Evolutionary conservation across 2,329 filamentous ascomycete genomes (phyloP).

Genomic region (Berkeleyomyces rouxiae): DNA sequence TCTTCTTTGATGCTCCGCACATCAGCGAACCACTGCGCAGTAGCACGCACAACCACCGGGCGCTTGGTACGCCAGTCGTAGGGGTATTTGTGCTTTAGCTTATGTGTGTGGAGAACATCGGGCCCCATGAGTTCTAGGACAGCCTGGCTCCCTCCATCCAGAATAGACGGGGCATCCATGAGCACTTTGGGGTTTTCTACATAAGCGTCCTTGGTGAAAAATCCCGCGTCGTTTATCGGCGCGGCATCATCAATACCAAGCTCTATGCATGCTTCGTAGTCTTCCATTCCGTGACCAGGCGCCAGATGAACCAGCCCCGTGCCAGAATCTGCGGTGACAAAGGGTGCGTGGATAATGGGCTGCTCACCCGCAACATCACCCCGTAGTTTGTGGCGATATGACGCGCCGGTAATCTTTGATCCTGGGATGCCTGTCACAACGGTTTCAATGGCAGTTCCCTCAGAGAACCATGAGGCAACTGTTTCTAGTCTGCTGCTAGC

Average conservation of each 20-base stretch:
- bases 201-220: conserved; percentile 65
- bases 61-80: conserved; percentile 96
- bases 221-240: conserved; percentile 66
- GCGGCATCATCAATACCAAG: conserved; percentile 60
- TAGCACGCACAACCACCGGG: conserved; percentile 79
- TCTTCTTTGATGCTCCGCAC: conserved; percentile 64
- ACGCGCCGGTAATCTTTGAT: conserved; percentile 43
- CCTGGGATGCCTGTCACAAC: conserved; percentile 44
- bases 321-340: conserved; percentile 80
- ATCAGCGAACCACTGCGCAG: conserved; percentile 95
- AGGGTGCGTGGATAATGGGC: conserved; percentile 66
- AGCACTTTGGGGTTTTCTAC: conserved; percentile 51
- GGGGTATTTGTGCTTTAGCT: conserved; percentile 80
- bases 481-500: conserved; percentile 53
- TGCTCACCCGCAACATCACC: conserved; percentile 39
- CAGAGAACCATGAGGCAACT: conserved; percentile 33
- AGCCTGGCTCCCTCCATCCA: conserved; percentile 49
- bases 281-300: conserved; percentile 90
- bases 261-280: conserved; percentile 66
- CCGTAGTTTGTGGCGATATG: conserved; percentile 57
- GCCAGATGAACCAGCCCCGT: conserved; percentile 90
- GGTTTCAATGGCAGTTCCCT: conserved; percentile 28
- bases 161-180: conserved; percentile 50
- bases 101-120: conserved; percentile 51
- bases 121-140: conserved; percentile 53